Base-by-base conservation (phyloP, 2,329 filamentous ascomycete species). In the Cercospora zeae-maydis region DNA sequence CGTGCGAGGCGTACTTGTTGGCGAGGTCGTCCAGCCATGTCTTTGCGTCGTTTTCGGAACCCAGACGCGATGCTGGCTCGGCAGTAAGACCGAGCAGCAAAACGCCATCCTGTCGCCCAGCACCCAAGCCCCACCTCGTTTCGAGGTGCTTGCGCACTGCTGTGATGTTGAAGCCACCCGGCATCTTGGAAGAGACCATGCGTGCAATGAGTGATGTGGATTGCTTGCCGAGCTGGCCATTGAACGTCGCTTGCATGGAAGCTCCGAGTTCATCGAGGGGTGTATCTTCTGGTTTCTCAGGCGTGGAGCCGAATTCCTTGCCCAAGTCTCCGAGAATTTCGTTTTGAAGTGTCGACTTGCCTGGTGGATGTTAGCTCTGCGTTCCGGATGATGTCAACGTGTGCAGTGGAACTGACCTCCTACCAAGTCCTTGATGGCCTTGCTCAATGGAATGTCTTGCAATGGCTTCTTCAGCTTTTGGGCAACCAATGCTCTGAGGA, bases 181-280 rank as follows among this genome's bases (percentile, higher is more conserved):
- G 95, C 95, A 99, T 99, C 81, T 99, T 99, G 31, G 95, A 97
- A 1, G 95, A 98, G 47, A 99, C 95, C 76, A 99, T 83, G 70
- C 95, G 89, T 55, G 95, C 95, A 76, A 99, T 89, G 62, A 99
- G 85, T 2, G 93, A 96, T 59, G 91, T 89, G 0, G 95, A 96
- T 72, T 97, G 93, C 81, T 99, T 99, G 78, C 95, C 95, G 65
- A 99, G 87, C 80, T 96, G 93, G 71, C 95, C 95, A 79, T 97
- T 95, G 81, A 99, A 99, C n/a, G 93, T 98, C 52, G 91, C 88
- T 80, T 99, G 95, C 90, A 99, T 96, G 8, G 95, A 84, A 59
- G 91, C 92, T 82, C 93, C 91, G 64, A 99, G 85, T 80, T 99
- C 95, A 77, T 99, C 95, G 51, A 99, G 84, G 66, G 95, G 95